Conservation (phyloP, 192 early-diverging fungal genomes). For the Gamsiella multidivaricata region DNA sequence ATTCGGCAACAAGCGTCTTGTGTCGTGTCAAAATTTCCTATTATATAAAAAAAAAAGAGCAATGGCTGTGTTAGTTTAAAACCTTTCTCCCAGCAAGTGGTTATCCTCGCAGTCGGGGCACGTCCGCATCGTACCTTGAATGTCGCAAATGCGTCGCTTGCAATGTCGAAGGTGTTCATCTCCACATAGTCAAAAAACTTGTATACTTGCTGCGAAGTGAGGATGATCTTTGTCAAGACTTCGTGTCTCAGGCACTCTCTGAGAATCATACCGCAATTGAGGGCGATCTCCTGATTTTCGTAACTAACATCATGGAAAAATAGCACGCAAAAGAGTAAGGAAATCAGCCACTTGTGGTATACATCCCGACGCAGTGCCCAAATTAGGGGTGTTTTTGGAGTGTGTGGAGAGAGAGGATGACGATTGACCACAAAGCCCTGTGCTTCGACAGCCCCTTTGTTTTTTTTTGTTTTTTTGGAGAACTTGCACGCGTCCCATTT, state of each 20-base stretch:
- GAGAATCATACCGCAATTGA: conserved; percentile 98
- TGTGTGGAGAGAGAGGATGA: background rate
- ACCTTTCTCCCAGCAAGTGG: background rate
- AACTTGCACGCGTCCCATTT: background rate
- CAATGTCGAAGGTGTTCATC: conserved; percentile 96
- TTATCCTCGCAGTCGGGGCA: no score
- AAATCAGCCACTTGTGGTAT: background rate
- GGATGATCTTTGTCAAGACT: conserved; percentile 84
- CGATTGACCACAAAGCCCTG: background rate
- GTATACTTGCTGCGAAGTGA: conserved; percentile 90
- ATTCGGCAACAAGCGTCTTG: conserved; percentile 91
- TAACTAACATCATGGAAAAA: conserved; percentile 68
- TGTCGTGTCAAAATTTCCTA: conserved; percentile 95
- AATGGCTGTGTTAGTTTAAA: background rate
- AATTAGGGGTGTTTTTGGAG: conserved; percentile 7
- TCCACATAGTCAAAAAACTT: conserved; percentile 97
- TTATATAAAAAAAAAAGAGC: background rate
- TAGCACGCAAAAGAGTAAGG: background rate
- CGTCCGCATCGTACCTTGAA: no score
- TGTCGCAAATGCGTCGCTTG: conserved; percentile 97
- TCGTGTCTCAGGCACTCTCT: conserved; percentile 97
- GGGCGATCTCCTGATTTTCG: conserved; percentile 94
- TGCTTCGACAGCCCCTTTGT: conserved; percentile 21
- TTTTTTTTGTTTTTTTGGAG: background rate
- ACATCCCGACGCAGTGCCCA: background rate